Conservation (phyloP, 2,329 filamentous ascomycete genomes). For the Onygenales sp. region DNA sequence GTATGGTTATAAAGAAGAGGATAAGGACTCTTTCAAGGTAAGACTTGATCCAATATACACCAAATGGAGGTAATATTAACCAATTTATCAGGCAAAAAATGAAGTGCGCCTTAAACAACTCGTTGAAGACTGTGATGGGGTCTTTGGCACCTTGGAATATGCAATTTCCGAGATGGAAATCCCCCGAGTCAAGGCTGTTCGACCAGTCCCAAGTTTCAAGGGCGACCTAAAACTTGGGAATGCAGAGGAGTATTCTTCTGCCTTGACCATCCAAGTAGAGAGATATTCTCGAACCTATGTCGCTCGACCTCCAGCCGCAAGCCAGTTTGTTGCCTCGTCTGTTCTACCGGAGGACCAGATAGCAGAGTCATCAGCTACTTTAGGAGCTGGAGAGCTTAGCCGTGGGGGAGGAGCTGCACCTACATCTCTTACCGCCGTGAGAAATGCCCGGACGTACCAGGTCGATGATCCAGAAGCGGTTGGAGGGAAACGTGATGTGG, state of each 20-base stretch:
- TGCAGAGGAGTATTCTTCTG: conserved; percentile 59
- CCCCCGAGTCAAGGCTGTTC: conserved; percentile 66
- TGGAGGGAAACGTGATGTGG: conserved; percentile 72
- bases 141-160: conserved; percentile 76
- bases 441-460: conserved; percentile 68
- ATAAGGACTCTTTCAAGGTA: conserved; percentile 65
- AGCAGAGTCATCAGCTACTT: conserved; percentile 45
- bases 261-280: conserved; percentile 76
- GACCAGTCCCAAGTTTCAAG: conserved; percentile 68
- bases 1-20: conserved; percentile 85
- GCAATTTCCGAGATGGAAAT: conserved; percentile 71
- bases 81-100: conserved; percentile 49
- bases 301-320: conserved; percentile 65
- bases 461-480: conserved; percentile 65
- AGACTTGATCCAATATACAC: background rate
- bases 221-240: conserved; percentile 74
- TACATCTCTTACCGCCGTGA: conserved; percentile 56
- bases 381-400: conserved; percentile 24
- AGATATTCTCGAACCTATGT: conserved; percentile 80
- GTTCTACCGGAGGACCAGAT: conserved; percentile 38
- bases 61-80: background rate
- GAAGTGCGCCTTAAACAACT: conserved; percentile 59
- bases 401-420: conserved; percentile 30
- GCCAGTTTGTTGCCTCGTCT: conserved; percentile 56
- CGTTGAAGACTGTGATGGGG: conserved; percentile 58